Base-by-base conservation (phyloP, 2,329 filamentous ascomycete genomes). In the Microcyclospora pomicola region DNA sequence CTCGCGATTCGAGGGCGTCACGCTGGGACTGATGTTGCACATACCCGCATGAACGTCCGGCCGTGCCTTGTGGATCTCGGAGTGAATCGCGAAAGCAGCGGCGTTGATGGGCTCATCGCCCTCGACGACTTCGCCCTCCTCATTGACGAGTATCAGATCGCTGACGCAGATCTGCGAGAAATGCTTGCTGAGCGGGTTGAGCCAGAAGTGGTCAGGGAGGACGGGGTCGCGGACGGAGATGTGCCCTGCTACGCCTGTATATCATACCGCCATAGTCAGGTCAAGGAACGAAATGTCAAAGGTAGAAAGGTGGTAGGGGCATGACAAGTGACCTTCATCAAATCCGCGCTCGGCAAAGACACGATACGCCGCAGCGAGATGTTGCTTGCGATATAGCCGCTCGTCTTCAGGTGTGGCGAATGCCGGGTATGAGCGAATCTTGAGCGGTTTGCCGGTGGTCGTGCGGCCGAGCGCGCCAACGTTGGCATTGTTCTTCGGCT, bases 381-480 rank as follows among this genome's bases (percentile, higher is more conserved):
- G 62, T 36, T 63, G 60, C 28, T 62, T 61, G 19, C 54, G 48
- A 48, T 62, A 66, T 40, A 55, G 47, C 15, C 63, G 49, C 40
- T 65, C 55, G 33, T 56, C 54, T 41, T 61, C 52, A 30, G 54
- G 46, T 28, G 56, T 54, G 13, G 53, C 48, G 35, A 64, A 65
- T 9, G 46, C 52, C 10, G 59, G 59, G 47, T 70, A 69, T 27
- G 60, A 56, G 16, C 66, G 55, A 15, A 70, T 63, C 43, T 61
- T 65, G 27, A 70, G 55, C 9, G 59, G 57, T 43, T 61, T 62
- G 14, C 67, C 68, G 1, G 56, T 60, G 9, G 56, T 60, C 0
- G 65, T 68, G 43, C 59, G 61, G 4, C 67, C 68, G 34, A 68
- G 56, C 3, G 67, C 64, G 24, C 61, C 62, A 4, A 67, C 59